Conservation (phyloP, 1,139 yeast genomes). For the Yamadazyma triangularis region DNA sequence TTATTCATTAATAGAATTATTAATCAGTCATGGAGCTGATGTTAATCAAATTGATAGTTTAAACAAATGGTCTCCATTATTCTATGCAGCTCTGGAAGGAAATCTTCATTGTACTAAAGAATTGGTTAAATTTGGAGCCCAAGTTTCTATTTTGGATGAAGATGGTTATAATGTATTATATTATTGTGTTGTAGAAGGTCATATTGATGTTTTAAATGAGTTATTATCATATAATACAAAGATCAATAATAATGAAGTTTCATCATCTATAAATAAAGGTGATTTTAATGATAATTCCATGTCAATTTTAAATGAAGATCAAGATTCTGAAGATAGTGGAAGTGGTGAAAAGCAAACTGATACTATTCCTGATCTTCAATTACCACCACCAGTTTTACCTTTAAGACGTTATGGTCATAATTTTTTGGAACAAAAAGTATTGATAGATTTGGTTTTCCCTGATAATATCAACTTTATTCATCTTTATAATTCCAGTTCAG, state of each 20-base stretch:
- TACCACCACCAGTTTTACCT: slow-evolving; percentile 96
- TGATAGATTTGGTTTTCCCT: slow-evolving; percentile 70
- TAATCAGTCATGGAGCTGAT: slow-evolving; percentile 71
- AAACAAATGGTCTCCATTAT: slow-evolving; percentile 91
- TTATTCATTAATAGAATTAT: slow-evolving; percentile 57
- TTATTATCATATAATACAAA: slow-evolving; percentile 33
- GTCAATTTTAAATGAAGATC: slow-evolving; percentile 33
- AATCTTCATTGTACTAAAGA: slow-evolving; percentile 67
- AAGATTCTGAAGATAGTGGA: slow-evolving; percentile 39
- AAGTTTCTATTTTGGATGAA: slow-evolving; percentile 69
- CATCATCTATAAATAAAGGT: not conserved
- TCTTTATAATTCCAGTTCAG: slow-evolving; percentile 42
- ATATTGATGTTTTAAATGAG: slow-evolving; percentile 70
- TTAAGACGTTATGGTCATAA: slow-evolving; percentile 92
- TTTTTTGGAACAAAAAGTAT: slow-evolving; percentile 82
- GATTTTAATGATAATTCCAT: slow-evolving; percentile 7
- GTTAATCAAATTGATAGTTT: slow-evolving; percentile 78
- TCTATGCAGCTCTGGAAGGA: slow-evolving; percentile 87
- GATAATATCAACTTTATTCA: slow-evolving; percentile 51
- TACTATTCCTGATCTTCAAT: slow-evolving; percentile 80
- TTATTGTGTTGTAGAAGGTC: slow-evolving; percentile 94
- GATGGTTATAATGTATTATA: slow-evolving; percentile 80
- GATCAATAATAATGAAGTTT: slow-evolving; percentile 6
- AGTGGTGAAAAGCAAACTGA: slow-evolving; percentile 41
- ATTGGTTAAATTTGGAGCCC: slow-evolving; percentile 70